A percentile compares a stretch with the other conserved stretches of the same genome.
These are phyloP conservation scores for Alternaria tenuissima DNA, from an alignment of 2,329 filamentous ascomycete genomes.

Conservation along the genomic window DNA sequence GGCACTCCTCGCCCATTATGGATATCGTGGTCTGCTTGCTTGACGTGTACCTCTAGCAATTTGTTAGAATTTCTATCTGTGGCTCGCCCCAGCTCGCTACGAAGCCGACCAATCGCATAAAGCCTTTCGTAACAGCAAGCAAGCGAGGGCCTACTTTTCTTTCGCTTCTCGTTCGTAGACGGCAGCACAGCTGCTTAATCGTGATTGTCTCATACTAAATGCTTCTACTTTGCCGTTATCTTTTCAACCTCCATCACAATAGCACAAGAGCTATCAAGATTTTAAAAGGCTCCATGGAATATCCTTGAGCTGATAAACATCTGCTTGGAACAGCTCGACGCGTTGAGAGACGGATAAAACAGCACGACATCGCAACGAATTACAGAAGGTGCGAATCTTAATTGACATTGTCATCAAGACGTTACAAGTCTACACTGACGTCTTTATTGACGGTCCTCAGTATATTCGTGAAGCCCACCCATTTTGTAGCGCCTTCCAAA, in stretches of 20 bases:
- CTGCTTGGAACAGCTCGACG: neutral
- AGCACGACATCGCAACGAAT: neutral
- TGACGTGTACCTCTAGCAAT: too few species aligned
- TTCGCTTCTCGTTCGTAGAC: too few species aligned
- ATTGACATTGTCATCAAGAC: neutral
- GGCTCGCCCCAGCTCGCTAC: too few species aligned
- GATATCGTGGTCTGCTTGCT: too few species aligned
- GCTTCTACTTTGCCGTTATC: neutral
- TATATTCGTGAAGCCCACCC: neutral
- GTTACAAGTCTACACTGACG: neutral
- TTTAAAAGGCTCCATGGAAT: neutral
- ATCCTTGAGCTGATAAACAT: neutral
- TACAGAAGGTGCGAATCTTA: neutral
- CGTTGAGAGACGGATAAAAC: neutral
- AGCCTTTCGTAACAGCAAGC: too few species aligned
- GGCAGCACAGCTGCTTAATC: too few species aligned
- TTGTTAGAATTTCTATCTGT: too few species aligned
- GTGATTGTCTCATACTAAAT: too few species aligned
- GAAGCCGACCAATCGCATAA: too few species aligned
- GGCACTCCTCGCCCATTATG: rapidly evolving
- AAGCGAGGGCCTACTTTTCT: too few species aligned
- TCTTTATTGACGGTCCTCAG: neutral
- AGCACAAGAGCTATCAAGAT: neutral
- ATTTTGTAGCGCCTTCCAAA: neutral
- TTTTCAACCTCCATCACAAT: neutral